Conservation (phyloP, 2,329 filamentous ascomycete species). For the Leptodontidium sp. region DNA sequence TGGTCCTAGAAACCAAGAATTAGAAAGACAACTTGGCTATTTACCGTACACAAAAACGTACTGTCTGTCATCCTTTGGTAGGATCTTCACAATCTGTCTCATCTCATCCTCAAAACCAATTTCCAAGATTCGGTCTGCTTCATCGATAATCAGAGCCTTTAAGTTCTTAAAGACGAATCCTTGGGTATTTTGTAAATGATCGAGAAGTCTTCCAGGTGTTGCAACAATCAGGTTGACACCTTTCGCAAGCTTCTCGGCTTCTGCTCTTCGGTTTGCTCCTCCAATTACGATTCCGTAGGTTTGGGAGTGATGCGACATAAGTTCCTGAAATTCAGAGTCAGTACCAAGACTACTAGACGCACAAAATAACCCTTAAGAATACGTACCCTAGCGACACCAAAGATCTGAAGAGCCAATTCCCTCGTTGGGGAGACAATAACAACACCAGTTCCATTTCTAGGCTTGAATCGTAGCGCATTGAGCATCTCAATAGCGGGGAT, state of each 20-base stretch:
- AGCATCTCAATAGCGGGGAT: slow-evolving; percentile 96
- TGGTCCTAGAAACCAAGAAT: slow-evolving; percentile 61
- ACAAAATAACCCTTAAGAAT: slow-evolving; percentile 70
- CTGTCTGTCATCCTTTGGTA: slow-evolving; percentile 86
- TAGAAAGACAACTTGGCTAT: neutral
- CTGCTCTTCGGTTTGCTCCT: slow-evolving; percentile 87
- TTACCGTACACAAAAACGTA: neutral
- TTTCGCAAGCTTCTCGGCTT: slow-evolving; percentile 93
- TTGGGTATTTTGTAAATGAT: slow-evolving; percentile 92
- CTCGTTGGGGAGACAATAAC: slow-evolving; percentile 93
- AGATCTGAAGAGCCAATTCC: slow-evolving; percentile 94
- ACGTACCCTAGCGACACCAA: slow-evolving; percentile 86
- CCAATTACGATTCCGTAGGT: slow-evolving; percentile 97
- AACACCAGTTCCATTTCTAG: slow-evolving; percentile 90
- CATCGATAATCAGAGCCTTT: slow-evolving; percentile 91
- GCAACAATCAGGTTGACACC: slow-evolving; percentile 95
- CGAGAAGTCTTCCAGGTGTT: slow-evolving; percentile 89
- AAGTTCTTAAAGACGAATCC: slow-evolving; percentile 92
- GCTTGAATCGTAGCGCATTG: slow-evolving; percentile 89
- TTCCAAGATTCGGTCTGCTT: slow-evolving; percentile 95
- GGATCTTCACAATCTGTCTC: slow-evolving; percentile 93
- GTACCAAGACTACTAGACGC: neutral
- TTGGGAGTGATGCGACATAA: slow-evolving; percentile 34
- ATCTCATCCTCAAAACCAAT: slow-evolving; percentile 99
- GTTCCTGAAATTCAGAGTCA: slow-evolving; percentile 13